Conservation (phyloP, 257 asterid species). For the Lycium ferocissimum region DNA sequence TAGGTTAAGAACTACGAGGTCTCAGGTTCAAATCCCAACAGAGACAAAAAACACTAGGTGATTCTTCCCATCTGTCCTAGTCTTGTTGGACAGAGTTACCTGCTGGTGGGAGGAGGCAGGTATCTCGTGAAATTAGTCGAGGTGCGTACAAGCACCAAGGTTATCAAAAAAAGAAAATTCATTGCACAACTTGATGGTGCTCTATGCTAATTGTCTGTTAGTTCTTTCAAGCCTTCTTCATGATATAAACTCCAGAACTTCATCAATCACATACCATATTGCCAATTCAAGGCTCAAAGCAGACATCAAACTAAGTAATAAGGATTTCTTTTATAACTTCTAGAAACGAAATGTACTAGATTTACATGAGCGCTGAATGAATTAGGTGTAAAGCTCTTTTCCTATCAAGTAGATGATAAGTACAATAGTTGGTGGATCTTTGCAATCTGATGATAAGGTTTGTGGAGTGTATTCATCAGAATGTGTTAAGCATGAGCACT, state of each 20-base stretch:
- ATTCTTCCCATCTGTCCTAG: no score
- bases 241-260: conserved; percentile 10
- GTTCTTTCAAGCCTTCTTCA: background rate
- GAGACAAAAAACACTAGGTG: no score
- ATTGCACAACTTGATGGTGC: conserved; percentile 19
- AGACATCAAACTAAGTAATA: conserved; percentile 19
- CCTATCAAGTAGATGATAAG: background rate
- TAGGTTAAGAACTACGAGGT: no score
- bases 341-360: background rate
- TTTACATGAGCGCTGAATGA: conserved; percentile 14
- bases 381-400: background rate
- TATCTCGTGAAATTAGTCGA: no score
- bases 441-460: background rate
- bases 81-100: no score
- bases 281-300: conserved; percentile 22
- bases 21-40: no score
- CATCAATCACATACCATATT: conserved; percentile 1
- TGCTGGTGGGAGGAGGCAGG: no score
- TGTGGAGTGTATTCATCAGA: background rate
- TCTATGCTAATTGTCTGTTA: background rate
- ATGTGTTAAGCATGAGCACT: background rate
- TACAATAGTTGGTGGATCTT: conserved; percentile 9
- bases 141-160: no score
- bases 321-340: background rate
- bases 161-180: background rate